Conservation (phyloP, 495 filamentous ascomycete species). For the Cercophora sp. region DNA sequence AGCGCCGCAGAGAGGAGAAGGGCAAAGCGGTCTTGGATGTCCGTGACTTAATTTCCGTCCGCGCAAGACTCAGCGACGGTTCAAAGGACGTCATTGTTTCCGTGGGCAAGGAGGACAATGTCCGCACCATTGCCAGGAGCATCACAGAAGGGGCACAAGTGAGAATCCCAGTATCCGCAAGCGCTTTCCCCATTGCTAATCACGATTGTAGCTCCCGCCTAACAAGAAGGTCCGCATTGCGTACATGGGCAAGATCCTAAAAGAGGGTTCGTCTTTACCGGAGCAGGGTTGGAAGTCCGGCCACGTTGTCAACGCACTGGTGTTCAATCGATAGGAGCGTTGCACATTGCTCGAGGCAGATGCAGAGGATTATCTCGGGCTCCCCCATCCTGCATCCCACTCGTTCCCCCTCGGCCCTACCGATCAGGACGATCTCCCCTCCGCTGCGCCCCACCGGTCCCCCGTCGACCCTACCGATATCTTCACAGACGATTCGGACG, state of each 20-base stretch:
- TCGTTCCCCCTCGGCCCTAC: no score
- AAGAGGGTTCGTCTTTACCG: constrained; percentile 58
- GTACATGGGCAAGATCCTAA: constrained; percentile 75
- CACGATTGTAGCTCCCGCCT: constrained; percentile 38
- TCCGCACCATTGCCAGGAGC: constrained; percentile 57
- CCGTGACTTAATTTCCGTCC: constrained; percentile 55
- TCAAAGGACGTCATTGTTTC: constrained; percentile 60
- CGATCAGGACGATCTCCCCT: no score
- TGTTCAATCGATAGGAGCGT: constrained; percentile 51
- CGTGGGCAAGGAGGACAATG: constrained; percentile 57
- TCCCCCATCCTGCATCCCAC: no score
- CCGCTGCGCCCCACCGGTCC: no score
- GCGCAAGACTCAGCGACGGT: constrained; percentile 66
- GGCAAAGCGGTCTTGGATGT: constrained; percentile 50
- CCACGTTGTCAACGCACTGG: constrained; percentile 74
- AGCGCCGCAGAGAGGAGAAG: constrained; percentile 63
- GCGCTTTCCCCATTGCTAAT: constrained; percentile 13
- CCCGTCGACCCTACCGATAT: no score
- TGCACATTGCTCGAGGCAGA: no score
- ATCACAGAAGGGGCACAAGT: constrained; percentile 64
- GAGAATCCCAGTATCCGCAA: constrained; percentile 20
- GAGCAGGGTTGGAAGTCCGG: constrained; percentile 73
- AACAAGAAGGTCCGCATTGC: constrained; percentile 61
- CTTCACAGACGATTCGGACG: no score
- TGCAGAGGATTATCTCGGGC: no score